phyloP scores from a whole-genome alignment of 805 yeast genomes.

The Wickerhamiella cacticola region DNA sequence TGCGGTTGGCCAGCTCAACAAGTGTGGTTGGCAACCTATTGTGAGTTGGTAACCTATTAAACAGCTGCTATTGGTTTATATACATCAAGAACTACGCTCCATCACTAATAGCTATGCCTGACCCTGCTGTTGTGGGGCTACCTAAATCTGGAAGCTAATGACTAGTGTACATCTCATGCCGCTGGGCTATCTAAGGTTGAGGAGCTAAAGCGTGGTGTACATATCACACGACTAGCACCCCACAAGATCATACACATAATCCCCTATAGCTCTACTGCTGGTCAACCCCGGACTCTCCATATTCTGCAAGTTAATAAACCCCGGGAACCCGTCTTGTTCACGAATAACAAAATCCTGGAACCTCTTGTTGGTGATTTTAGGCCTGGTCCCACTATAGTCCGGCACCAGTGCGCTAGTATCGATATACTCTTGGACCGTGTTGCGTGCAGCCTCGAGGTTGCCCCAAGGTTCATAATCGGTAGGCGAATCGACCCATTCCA shows the following conservation, averaged over 20 bases:
- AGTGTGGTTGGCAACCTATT: no score
- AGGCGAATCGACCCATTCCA: slow-evolving; percentile 54
- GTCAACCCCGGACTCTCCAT: slow-evolving; percentile 91
- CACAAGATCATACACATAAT: slow-evolving; percentile 21
- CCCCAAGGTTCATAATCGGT: slow-evolving; percentile 25
- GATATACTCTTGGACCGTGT: slow-evolving; percentile 48
- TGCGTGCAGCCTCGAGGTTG: slow-evolving; percentile 44
- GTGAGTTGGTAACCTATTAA: no score
- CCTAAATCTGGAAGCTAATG: no score
- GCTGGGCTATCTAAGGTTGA: no score
- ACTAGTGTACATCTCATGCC: no score
- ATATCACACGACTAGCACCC: no score
- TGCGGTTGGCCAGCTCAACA: no score
- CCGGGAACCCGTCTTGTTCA: slow-evolving; percentile 59
- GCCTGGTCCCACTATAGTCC: slow-evolving; percentile 72
- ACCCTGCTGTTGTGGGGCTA: no score
- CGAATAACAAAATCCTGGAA: slow-evolving; percentile 67
- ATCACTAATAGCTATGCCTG: no score
- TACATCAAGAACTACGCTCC: no score
- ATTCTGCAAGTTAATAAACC: slow-evolving; percentile 68
- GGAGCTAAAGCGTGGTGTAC: no score
- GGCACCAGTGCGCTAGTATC: slow-evolving; percentile 43
- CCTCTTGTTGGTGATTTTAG: slow-evolving; percentile 41
- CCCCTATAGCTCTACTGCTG: slow-evolving; percentile 69
- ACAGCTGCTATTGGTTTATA: no score